Base-by-base conservation (phyloP, 2,329 filamentous ascomycete species). In the Elsinoe arachidis region DNA sequence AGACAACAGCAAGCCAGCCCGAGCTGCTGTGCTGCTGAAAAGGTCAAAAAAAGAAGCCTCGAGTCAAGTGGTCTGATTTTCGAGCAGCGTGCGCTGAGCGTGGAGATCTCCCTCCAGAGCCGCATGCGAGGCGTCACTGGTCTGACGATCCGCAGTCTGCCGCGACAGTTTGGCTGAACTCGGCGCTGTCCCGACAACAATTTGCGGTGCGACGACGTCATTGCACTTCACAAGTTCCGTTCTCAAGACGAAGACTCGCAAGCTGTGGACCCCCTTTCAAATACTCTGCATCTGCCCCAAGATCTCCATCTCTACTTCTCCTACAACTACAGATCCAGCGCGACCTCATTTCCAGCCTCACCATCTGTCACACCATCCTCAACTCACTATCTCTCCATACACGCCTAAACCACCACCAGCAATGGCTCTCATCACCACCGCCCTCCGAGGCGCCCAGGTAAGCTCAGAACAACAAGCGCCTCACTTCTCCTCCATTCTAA, bases 381-480 rank as follows among this genome's bases (percentile, higher is more conserved):
- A 53, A 33, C 33, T 19, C 41, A 30, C 57, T 55, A 59, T 44
- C 47, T 47, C 49, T 39, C 30, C 23, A 23, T 39, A 46, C 34
- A 43, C 33, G 17, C 57, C 54, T 46, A 19, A 35, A 60, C 30
- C 52, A 62, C 30, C 52, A 62, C 61, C 59, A 57, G 26, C 59
- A 33, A 35, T 59, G 26, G 62, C 62, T 52, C 61, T 64, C 17
- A 56, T 67, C 56, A 64, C 65, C 59, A 53, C 64, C 46, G 62
- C 61, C 61, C 62, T 68, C 52, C 63, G 66, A 52, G 65, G 58
- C 49, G 55, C 66, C 46, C 61, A 66, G 63, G 64, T 65, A 62
- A 46, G 64, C 58, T 34, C 17, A 5, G 12, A 12, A 21, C n/a
- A 15, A 11, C 39, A 14, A n/a, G n/a, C n/a, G n/a, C 19, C 34